Evolutionary conservation across 2,329 filamentous ascomycete species (phyloP), one percentile per base, ranked within the genome.

Genomic region (Akanthomyces muscarius): DNA sequence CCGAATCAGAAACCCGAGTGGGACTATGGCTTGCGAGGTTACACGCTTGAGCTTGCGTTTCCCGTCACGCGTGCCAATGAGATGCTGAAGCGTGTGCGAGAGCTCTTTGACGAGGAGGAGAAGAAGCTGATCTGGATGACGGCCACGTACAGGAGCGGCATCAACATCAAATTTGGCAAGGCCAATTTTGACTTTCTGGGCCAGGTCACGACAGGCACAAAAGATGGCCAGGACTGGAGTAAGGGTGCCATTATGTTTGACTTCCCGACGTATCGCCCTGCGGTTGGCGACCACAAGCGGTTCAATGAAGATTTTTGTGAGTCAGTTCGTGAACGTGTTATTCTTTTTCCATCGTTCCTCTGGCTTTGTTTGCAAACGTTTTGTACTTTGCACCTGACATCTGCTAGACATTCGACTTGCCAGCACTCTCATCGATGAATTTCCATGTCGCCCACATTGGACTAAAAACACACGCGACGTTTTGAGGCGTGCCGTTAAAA

Each of bases 211-310:
- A 77, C 77, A 59, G 75, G 76, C 66, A 82, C 80, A 8, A 73
- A 74, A 1, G 80, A 82, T 62, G 77, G 77, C 4, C 77, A 74
- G 51, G 81, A 83, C 68, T 83, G 79, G 79, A 69, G 66, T 56
- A 77, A 81, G 68, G 81, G 80, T 2, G 75, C 77, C 23, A 81
- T 83, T 67, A 83, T 83, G 81, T 80, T 83, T 65, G 81, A 83
- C 67, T 83, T 83, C 66, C 81, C 81, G 2, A 76, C 72, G 23
- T 83, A 78, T 68, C 74, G 77, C 57, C 80, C 81, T 0, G 75
- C 68, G 2, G 67, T 75, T 10, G 81, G 80, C 1, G 79, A 83
- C 61, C 69, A 76, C 5, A 71, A 76, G 69, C 76, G 80, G 52
- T 83, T 77, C 66, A 83, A 83, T 62, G 80, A 81, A 69, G 72